Base-by-base conservation (phyloP, 2,329 filamentous ascomycete genomes). In the Colletotrichum kahawae region DNA sequence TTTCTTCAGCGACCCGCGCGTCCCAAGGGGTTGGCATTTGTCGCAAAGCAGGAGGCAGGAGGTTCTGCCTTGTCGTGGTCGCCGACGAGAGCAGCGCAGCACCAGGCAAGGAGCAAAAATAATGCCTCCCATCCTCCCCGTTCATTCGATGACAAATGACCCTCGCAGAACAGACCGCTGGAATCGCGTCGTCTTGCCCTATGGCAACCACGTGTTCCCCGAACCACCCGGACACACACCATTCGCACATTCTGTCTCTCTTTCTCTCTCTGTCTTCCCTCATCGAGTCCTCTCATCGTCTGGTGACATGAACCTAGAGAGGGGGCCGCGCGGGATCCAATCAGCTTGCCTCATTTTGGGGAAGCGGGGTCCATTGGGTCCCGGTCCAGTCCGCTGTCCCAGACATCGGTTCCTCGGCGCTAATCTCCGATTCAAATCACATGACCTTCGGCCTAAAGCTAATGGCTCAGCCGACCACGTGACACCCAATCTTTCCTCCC, bases 171-270 rank as follows among this genome's bases (percentile, higher is more conserved):
- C 21, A 27, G 63, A 71, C 38, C 56, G 56, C 69, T 67, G 33
- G 48, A 75, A 73, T 75, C 63, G 73, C 69, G 57, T 59, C 63
- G 57, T 43, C 56, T 59, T 54, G 56, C 34, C 29, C 43, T n/a
- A 51, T 75, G 73, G 69, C 73, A 64, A 68, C 63, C 69, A 75
- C 73, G 69, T 75, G 69, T 73, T 67, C 69, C 16, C 69, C 69
- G 63, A 75, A 72, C 56, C 54, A 51, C 62, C 62, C 63, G 62
- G 51, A 48, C 31, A 18, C 18, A 54, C 51, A 51, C 43, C 43
- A 51, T 51, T 51, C 43, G 43, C 43, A 51, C 43, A 51, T 27
- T 51, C 57, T 71, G 60, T 16, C 34, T 57, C 29, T 16, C 27
- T 9, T 16, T 54, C 10, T 59, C 36, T 31, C 51, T 29, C 10